Evolutionary conservation across 2,329 filamentous ascomycete genomes (phyloP).

Genomic region (Aspergillus spinulosporus): DNA sequence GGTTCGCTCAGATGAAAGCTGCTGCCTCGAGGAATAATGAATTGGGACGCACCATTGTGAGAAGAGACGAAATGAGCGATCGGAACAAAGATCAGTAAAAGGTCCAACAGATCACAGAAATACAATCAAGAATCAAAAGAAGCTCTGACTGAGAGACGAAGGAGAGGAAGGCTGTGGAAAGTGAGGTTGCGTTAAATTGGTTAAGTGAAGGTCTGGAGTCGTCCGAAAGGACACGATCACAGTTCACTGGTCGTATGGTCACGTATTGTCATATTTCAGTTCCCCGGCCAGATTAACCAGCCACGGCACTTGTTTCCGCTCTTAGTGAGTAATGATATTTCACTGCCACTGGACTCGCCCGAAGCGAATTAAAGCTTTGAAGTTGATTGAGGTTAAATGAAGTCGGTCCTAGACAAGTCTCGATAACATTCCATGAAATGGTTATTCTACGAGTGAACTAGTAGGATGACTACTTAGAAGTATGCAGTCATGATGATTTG

Average conservation of each 20-base stretch:
- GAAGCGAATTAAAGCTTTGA: not conserved
- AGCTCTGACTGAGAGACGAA: constrained; percentile 13
- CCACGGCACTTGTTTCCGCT: not conserved
- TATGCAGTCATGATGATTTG: not conserved
- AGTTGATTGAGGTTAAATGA: too few relatives aligned
- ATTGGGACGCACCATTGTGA: constrained; percentile 28
- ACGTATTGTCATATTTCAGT: constrained; percentile 17
- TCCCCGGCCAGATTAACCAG: constrained; percentile 12
- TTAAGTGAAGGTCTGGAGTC: constrained; percentile 24
- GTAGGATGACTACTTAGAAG: not conserved
- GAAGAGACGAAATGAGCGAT: constrained; percentile 20
- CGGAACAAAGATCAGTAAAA: constrained; percentile 21
- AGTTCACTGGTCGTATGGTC: constrained; percentile 19
- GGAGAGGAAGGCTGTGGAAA: constrained; percentile 15
- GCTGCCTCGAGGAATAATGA: constrained; percentile 15
- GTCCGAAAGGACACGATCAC: constrained; percentile 31
- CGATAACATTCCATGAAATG: too few relatives aligned
- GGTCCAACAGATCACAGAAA: constrained; percentile 25
- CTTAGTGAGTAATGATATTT: not conserved
- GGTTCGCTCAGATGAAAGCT: not conserved
- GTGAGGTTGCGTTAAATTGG: constrained; percentile 11
- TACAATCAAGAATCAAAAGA: constrained; percentile 17
- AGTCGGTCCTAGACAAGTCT: too few relatives aligned
- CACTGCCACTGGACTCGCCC: not conserved
- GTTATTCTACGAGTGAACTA: too few relatives aligned